Base-by-base conservation (phyloP, 192 early-diverging fungal species). In the Funneliformis geosporum region DNA sequence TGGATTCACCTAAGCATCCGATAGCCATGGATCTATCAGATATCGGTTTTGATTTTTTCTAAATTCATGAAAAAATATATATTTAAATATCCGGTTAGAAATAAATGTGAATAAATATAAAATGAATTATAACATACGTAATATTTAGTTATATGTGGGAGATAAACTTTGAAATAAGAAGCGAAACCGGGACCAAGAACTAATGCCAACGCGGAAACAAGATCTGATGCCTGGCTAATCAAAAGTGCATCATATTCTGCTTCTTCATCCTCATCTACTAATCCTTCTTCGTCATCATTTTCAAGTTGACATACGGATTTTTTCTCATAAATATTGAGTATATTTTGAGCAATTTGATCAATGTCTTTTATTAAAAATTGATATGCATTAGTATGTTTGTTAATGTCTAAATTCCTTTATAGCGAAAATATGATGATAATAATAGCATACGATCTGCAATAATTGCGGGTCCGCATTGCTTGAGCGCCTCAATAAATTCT, bases 21-120 rank as follows among this genome's bases (percentile, higher is more conserved):
- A 95, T 90, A 9, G 95, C 94, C 95, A 96, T 96, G 55, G 93
- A 94, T 47, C 96, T 93, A 82, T 97, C 96, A 67, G 90, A 87
- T 28, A 87, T 83, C 4, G 90, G 88, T 76, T 90, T 88, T 23
- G 88, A 78, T 47, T 89, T 89, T 87, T 94, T 94, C 79, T 84
- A 79, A 21, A 80, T 28, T 76, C 59, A 73, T 14, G 69, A 78
- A 25, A 50, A 28, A 10, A 28, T 5, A 38, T 38, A 16, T 18
- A 46, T 25, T 27, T 28, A 38, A 33, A 16, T 18, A 46, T 25
- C 28, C 25, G 27, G 50, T 46, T 28, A 46, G 14, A 55, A 28
- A 28, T 47, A 73, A 8, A 68, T 21, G 39, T 40, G 14, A 68
- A 39, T 33, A 1, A 12, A 40, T 68, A 68, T 16, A 18, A 46